A percentile compares a stretch with the other conserved stretches of the same genome.
These are phyloP conservation scores for Candida sojae DNA, from an alignment of 1,139 yeast species.

Conservation along the genomic window DNA sequence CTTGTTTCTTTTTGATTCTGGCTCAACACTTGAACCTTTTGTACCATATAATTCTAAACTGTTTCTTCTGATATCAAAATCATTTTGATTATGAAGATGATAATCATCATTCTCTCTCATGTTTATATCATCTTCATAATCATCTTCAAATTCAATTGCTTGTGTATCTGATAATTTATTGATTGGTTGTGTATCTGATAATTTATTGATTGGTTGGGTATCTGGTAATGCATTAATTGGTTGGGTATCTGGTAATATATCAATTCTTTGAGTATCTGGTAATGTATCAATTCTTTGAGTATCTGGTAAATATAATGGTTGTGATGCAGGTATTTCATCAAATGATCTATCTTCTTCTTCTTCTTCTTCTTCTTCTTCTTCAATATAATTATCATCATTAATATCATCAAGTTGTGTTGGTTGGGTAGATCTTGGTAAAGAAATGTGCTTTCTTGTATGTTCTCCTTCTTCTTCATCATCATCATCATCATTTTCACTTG, in stretches of 20 bases:
- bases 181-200: not conserved
- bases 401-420: slow-evolving; percentile 2
- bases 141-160: slow-evolving; percentile 1
- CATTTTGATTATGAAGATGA: too few species aligned
- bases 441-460: not conserved
- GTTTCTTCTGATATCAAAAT: slow-evolving; percentile 13
- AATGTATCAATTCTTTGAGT: not conserved
- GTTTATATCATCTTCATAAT: slow-evolving; percentile 3
- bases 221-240: not conserved
- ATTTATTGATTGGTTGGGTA: not conserved
- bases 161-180: slow-evolving; percentile 1
- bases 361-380: not conserved
- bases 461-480: not conserved
- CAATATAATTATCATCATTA: not conserved
- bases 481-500: not conserved
- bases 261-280: slow-evolving; percentile 2
- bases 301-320: not conserved
- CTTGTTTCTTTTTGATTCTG: slow-evolving; percentile 2
- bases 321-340: not conserved
- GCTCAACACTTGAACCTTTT: slow-evolving; percentile 9
- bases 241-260: not conserved
- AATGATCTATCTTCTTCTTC: not conserved
- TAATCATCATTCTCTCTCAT: slow-evolving; percentile 5
- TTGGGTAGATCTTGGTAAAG: not conserved
- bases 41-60: slow-evolving; percentile 13